These are phyloP conservation scores for Sugiyamaella mastotermitis DNA, from an alignment of 805 yeast genomes.

Conservation along the genomic window DNA sequence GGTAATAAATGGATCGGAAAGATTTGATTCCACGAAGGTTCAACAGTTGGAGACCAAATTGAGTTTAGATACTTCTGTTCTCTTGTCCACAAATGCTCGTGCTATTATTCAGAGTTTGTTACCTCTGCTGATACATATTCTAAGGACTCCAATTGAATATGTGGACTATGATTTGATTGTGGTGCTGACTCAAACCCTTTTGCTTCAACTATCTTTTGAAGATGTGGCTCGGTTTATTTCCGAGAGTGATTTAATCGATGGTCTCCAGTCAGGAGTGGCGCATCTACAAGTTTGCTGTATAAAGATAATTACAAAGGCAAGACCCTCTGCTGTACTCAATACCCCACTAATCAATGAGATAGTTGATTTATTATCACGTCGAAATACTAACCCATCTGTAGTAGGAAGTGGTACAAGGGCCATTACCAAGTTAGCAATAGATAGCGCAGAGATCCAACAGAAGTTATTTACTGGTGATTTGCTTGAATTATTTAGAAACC, in stretches of 20 bases:
- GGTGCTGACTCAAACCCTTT: slow-evolving; percentile 24
- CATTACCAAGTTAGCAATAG: slow-evolving; percentile 17
- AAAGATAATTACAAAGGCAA: slow-evolving; percentile 23
- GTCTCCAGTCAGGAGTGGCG: slow-evolving; percentile 25
- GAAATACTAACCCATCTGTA: slow-evolving; percentile 17
- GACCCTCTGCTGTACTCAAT: slow-evolving; percentile 31
- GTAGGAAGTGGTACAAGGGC: slow-evolving; percentile 20
- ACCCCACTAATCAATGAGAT: slow-evolving; percentile 26
- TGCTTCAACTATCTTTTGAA: slow-evolving; percentile 27
- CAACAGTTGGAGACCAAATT: slow-evolving; percentile 6
- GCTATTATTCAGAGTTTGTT: background rate
- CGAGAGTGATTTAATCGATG: slow-evolving; percentile 27
- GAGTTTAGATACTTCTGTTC: slow-evolving; percentile 5
- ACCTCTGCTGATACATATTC: slow-evolving; percentile 5
- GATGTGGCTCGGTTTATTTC: slow-evolving; percentile 22
- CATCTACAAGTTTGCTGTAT: slow-evolving; percentile 26
- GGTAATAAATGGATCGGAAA: too few species aligned
- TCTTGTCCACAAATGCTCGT: background rate
- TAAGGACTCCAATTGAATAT: slow-evolving; percentile 2
- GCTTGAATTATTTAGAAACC: slow-evolving; percentile 18
- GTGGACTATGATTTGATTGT: slow-evolving; percentile 14
- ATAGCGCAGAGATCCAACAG: slow-evolving; percentile 29
- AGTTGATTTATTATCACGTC: slow-evolving; percentile 18
- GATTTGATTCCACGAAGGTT: slow-evolving; percentile 3
- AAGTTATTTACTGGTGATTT: slow-evolving; percentile 27